Percentiles rank a stretch among this genome's conserved stretches.
Evolutionary conservation across 106 monocot species (phyloP).

Genomic region (Platanthera guangdongensis): DNA sequence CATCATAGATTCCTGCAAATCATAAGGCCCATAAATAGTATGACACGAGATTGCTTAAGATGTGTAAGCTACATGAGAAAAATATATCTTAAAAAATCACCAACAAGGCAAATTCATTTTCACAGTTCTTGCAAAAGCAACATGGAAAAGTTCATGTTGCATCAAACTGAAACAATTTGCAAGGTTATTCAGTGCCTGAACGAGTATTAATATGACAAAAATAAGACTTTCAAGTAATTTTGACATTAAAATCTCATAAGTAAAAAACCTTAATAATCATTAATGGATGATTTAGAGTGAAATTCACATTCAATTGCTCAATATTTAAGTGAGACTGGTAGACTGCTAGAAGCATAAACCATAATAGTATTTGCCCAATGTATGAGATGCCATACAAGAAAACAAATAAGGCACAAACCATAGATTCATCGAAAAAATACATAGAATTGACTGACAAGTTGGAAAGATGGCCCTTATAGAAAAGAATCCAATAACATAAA

Average conservation of each 20-base stretch:
- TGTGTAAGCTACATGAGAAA: neutral
- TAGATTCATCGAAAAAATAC: neutral
- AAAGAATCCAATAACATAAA: neutral
- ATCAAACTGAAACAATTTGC: neutral
- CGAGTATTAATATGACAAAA: neutral
- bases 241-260: neutral
- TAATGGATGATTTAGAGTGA: neutral
- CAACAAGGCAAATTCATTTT: neutral
- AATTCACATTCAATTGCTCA: neutral
- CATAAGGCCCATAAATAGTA: neutral
- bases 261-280: neutral
- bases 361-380: neutral
- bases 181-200: neutral
- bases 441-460: neutral
- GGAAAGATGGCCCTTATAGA: neutral
- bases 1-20: conserved; percentile 27
- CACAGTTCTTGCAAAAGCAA: neutral
- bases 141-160: neutral
- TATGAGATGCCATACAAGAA: neutral
- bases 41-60: neutral
- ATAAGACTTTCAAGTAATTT: neutral
- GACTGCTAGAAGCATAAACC: neutral
- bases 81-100: neutral
- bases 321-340: neutral
- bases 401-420: neutral